Conservation (phyloP, 139 green algal species). For the Picochlorum sp. region DNA sequence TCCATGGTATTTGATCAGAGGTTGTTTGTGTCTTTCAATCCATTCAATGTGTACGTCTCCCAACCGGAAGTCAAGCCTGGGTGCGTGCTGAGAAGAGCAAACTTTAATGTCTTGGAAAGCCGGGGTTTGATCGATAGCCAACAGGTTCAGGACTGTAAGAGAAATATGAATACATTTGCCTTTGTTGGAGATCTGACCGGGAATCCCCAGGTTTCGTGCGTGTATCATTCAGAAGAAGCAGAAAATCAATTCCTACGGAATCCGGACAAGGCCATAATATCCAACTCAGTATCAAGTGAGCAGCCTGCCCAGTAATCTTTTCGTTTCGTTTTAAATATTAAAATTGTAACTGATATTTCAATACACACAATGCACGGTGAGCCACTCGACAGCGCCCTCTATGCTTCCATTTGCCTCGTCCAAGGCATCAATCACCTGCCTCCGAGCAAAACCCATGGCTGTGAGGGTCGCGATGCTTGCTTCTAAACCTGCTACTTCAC, state of each 20-base stretch:
- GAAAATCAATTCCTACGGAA: slow-evolving; percentile 79
- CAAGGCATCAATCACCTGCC: slow-evolving; percentile 54
- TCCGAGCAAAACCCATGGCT: slow-evolving; percentile 58
- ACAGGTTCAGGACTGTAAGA: slow-evolving; percentile 81
- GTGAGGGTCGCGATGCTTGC: slow-evolving; percentile 23
- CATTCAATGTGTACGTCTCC: slow-evolving; percentile 94
- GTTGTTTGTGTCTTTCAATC: slow-evolving; percentile 97
- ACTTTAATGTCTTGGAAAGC: slow-evolving; percentile 86
- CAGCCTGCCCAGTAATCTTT: not conserved
- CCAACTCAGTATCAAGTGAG: slow-evolving; percentile 32
- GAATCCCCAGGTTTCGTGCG: slow-evolving; percentile 79
- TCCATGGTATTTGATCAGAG: slow-evolving; percentile 99
- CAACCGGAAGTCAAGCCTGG: slow-evolving; percentile 96
- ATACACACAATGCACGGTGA: slow-evolving; percentile 36
- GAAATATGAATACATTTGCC: slow-evolving; percentile 98
- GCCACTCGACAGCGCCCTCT: slow-evolving; percentile 52
- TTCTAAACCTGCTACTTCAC: slow-evolving; percentile 1
- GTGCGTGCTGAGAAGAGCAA: slow-evolving; percentile 88
- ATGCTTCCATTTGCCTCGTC: slow-evolving; percentile 46
- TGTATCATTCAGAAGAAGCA: slow-evolving; percentile 96
- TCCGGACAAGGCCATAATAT: slow-evolving; percentile 46
- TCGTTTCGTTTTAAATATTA: not conserved
- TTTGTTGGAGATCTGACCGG: slow-evolving; percentile 93
- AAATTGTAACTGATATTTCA: not conserved
- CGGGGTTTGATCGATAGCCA: slow-evolving; percentile 71